Percentiles rank a stretch among this genome's conserved stretches.
phyloP scores from a whole-genome alignment of 148 eudicot species.

The Silene conica region DNA sequence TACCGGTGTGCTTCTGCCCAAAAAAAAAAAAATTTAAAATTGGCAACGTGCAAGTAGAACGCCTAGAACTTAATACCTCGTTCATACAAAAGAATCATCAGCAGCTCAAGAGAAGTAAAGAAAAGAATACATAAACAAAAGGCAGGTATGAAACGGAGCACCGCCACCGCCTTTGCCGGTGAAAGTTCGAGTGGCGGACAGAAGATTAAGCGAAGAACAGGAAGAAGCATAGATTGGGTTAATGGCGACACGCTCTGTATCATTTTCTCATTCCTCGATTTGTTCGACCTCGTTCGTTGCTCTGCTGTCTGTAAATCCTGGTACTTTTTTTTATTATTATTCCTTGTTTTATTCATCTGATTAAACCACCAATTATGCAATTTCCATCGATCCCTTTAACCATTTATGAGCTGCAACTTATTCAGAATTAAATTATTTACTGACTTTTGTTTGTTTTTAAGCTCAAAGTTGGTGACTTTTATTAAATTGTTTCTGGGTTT shows the following conservation, averaged over 20 bases:
- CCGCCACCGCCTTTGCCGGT: not conserved
- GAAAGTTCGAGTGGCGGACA: not conserved
- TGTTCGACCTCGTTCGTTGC: conserved; percentile 67
- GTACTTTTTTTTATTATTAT: conserved; percentile 18
- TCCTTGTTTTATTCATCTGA: not conserved
- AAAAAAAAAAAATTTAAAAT: too few relatives aligned
- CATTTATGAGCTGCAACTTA: not conserved
- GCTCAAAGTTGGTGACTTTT: not conserved
- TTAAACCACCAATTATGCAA: too few relatives aligned
- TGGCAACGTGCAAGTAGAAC: too few relatives aligned
- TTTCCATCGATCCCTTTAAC: too few relatives aligned
- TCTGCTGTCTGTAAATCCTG: conserved; percentile 75
- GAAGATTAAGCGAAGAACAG: conserved; percentile 22
- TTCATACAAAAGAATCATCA: not conserved
- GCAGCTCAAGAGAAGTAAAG: not conserved
- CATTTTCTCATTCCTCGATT: conserved; percentile 57
- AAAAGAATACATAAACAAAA: not conserved
- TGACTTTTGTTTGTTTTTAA: not conserved
- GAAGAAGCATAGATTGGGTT: conserved; percentile 28
- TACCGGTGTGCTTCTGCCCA: too few relatives aligned
- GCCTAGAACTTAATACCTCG: too few relatives aligned
- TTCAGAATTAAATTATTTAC: not conserved
- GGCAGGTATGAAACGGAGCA: conserved; percentile 8
- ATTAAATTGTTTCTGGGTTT: not conserved
- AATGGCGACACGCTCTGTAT: conserved; percentile 45